Evolutionary conservation across 2,329 filamentous ascomycete genomes (phyloP), one percentile per base, ranked within the genome.

Genomic region (Parafenestella ontariensis): DNA sequence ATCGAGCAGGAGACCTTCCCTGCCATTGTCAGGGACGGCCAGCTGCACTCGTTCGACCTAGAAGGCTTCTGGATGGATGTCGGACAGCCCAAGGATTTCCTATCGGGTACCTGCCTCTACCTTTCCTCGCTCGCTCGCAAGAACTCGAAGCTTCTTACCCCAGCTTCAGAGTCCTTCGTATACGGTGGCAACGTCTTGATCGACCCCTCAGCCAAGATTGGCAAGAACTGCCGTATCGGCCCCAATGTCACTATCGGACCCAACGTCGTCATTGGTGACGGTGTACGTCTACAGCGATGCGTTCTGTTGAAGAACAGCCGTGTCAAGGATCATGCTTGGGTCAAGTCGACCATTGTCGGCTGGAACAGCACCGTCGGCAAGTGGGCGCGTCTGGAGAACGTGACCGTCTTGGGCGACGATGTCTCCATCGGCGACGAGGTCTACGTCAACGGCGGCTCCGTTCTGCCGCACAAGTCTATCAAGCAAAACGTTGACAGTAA

Each of bases 41-140:
- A 94, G 78, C 83, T 98, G 60, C 94, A 98, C 84, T 96, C 92
- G 1, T 97, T 96, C 75, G 94, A 98, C 75, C 87, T 98, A 26
- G 92, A 97, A 66, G 92, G 94, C 68, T 98, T 96, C 87, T 98
- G 94, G 94, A 98, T 98, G 94, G 94, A 98, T 69, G 92, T 99
- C 62, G 94, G 94, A 70, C 94, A 99, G 81, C 94, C 94, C 68
- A 99, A 98, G 83, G 94, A 99, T 76, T 99, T 98, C 86, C 83
- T 99, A 51, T 92, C 90, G 20, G 94, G 94, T 60, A 98, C 95
- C 58, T 98, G 94, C 81, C 85, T 99, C 59, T 98, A 97, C 82
- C 90, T 99, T 47, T 92, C 91, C 42, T 96, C 92, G 3, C 86
- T 98, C 56, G 85, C 92, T 54, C 96, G 96, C 86, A 92, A 90